A percentile compares a stretch with the other conserved stretches of the same genome.
phyloP scores from a whole-genome alignment of 83 land plant species.

The Isoetes engelmannii region DNA sequence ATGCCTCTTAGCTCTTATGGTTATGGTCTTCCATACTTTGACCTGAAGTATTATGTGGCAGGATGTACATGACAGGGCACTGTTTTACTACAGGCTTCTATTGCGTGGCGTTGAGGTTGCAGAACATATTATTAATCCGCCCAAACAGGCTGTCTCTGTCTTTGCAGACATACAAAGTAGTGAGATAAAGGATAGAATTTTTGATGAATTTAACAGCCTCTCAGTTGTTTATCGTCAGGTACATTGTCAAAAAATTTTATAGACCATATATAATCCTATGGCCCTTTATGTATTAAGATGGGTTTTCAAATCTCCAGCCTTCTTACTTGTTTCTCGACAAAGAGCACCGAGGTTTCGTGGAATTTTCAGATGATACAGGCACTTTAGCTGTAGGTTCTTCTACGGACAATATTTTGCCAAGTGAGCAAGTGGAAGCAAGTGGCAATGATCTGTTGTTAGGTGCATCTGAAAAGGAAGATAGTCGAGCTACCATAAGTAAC shows the following conservation, averaged over 20 bases:
- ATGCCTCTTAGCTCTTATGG: neutral
- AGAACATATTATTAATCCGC: constrained; percentile 85
- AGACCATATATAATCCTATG: neutral
- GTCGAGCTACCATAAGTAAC: constrained; percentile 33
- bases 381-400: constrained; percentile 43
- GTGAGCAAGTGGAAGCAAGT: constrained; percentile 71
- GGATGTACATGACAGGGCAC: constrained; percentile 98
- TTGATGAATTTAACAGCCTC: constrained; percentile 91
- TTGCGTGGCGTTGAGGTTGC: constrained; percentile 74
- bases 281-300: neutral
- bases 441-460: constrained; percentile 81
- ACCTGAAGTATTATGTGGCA: constrained; percentile 28
- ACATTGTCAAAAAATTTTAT: neutral
- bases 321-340: constrained; percentile 96
- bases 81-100: constrained; percentile 89
- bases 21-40: neutral
- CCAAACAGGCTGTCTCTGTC: constrained; percentile 96
- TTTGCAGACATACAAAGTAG: constrained; percentile 91
- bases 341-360: constrained; percentile 86
- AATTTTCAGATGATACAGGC: constrained; percentile 73
- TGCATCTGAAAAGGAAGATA: constrained; percentile 84
- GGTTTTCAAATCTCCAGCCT: constrained; percentile 54
- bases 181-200: constrained; percentile 90
- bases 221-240: constrained; percentile 91
- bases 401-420: constrained; percentile 37